phyloP scores from a whole-genome alignment of 805 yeast genomes.

The Scheffersomyces spartinae region DNA sequence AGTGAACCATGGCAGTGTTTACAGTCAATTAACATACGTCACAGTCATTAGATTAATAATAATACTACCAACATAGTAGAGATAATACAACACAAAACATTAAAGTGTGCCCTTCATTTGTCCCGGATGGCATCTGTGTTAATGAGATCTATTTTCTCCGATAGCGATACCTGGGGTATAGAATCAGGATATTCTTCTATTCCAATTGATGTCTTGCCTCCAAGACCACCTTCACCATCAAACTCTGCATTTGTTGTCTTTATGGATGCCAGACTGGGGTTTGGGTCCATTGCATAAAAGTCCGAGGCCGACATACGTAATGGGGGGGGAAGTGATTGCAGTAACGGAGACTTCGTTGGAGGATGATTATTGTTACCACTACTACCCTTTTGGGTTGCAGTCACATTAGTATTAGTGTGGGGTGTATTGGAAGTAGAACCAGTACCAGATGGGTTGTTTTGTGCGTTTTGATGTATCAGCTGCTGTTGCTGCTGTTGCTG shows the following conservation, averaged over 20 bases:
- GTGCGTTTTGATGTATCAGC: too few relatives aligned
- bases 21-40: too few relatives aligned
- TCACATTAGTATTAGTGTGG: constrained; percentile 1
- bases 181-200: constrained; percentile 6
- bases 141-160: constrained; percentile 32
- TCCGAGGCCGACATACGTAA: too few relatives aligned
- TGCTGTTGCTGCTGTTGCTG: constrained; percentile 2
- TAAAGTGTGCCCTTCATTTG: neutral
- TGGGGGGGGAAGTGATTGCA: too few relatives aligned
- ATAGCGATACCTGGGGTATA: constrained; percentile 31
- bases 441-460: too few relatives aligned
- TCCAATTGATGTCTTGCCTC: constrained; percentile 6
- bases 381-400: neutral
- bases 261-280: constrained; percentile 11
- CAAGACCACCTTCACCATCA: constrained; percentile 17
- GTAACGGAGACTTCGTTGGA: too few relatives aligned
- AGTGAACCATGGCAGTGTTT: too few relatives aligned
- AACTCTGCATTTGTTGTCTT: constrained; percentile 17
- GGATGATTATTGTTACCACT: constrained; percentile 1
- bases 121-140: constrained; percentile 13
- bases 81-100: too few relatives aligned
- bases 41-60: too few relatives aligned
- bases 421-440: constrained; percentile 1
- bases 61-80: too few relatives aligned
- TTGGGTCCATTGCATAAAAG: too few relatives aligned